Percentiles rank a stretch among this genome's conserved stretches.
phyloP scores from a whole-genome alignment of 805 yeast species.

The Candida montana region DNA sequence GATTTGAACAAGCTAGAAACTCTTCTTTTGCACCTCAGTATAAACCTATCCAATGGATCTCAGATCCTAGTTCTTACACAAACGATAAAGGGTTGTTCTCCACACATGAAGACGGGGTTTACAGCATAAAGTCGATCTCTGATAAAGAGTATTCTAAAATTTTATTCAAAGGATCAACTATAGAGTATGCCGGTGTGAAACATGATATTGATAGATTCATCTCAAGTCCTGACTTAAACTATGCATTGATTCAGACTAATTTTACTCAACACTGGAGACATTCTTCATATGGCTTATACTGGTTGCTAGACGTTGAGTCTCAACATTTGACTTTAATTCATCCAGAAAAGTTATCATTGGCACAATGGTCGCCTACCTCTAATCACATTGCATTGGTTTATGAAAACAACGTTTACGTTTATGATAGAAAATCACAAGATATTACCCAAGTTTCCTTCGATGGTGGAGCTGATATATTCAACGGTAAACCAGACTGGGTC shows the following conservation, averaged over 20 bases:
- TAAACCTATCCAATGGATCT: constrained; percentile 67
- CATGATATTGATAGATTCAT: constrained; percentile 47
- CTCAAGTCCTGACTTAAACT: constrained; percentile 62
- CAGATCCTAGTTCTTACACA: constrained; percentile 38
- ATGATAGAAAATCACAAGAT: constrained; percentile 28
- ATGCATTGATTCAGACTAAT: constrained; percentile 57
- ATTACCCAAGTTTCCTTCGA: constrained; percentile 51
- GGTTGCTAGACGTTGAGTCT: constrained; percentile 33
- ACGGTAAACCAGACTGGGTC: constrained; percentile 93
- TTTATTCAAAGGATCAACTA: constrained; percentile 45
- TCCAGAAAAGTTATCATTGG: constrained; percentile 36
- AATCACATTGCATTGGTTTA: constrained; percentile 57
- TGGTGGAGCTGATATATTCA: constrained; percentile 66
- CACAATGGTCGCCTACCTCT: constrained; percentile 75
- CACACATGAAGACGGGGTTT: constrained; percentile 40
- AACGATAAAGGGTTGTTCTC: constrained; percentile 68
- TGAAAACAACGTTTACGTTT: constrained; percentile 64
- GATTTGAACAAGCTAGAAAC: constrained; percentile 43
- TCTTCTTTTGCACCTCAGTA: constrained; percentile 49
- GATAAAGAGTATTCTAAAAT: constrained; percentile 39
- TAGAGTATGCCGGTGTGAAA: constrained; percentile 33
- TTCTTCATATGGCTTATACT: constrained; percentile 39
- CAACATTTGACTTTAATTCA: constrained; percentile 22
- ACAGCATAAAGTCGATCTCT: constrained; percentile 46
- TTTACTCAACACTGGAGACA: constrained; percentile 56